Evolutionary conservation across 768 basidiomycete genomes (phyloP).

Genomic region (Cytidiella melzeri): DNA sequence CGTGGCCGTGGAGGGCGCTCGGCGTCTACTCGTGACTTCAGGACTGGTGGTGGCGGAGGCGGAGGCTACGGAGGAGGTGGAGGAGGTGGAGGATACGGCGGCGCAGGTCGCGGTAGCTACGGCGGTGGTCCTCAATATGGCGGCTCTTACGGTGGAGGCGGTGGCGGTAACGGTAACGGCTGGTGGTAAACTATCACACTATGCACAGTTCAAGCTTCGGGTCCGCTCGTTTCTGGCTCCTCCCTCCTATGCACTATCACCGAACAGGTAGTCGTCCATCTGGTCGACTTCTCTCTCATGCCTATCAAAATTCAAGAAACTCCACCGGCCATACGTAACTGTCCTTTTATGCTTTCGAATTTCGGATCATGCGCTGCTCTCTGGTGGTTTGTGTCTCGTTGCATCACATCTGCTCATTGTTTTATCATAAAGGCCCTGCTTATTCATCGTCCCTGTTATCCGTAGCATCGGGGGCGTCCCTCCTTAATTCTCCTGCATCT

Average conservation of each 20-base stretch:
- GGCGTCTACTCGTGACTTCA: conserved; percentile 35
- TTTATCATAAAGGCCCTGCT: conserved; percentile 12
- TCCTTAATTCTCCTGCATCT: conserved; percentile 7
- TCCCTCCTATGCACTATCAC: conserved; percentile 2
- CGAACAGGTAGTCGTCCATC: not conserved
- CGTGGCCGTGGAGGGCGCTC: conserved; percentile 41
- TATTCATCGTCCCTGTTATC: conserved; percentile 15
- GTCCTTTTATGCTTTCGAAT: conserved; percentile 14
- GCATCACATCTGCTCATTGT: conserved; percentile 16
- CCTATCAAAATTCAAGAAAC: conserved; percentile 5
- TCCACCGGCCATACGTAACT: conserved; percentile 11
- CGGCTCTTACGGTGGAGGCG: conserved; percentile 21
- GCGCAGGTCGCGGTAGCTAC: conserved; percentile 26
- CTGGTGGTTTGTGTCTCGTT: conserved; percentile 16
- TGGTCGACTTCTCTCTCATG: conserved; percentile 2
- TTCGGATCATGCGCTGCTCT: conserved; percentile 17
- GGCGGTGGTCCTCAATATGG: conserved; percentile 29
- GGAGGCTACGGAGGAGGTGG: conserved; percentile 30
- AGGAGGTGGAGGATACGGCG: conserved; percentile 20
- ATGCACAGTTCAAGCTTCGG: conserved; percentile 1
- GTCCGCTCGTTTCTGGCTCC: conserved; percentile 4
- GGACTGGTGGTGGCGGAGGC: conserved; percentile 31
- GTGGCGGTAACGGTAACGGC: conserved; percentile 25
- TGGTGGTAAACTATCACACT: conserved; percentile 41
- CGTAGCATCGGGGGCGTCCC: conserved; percentile 10